phyloP scores from a whole-genome alignment of 1,139 yeast genomes.

The Suhomyces bribrorum region DNA sequence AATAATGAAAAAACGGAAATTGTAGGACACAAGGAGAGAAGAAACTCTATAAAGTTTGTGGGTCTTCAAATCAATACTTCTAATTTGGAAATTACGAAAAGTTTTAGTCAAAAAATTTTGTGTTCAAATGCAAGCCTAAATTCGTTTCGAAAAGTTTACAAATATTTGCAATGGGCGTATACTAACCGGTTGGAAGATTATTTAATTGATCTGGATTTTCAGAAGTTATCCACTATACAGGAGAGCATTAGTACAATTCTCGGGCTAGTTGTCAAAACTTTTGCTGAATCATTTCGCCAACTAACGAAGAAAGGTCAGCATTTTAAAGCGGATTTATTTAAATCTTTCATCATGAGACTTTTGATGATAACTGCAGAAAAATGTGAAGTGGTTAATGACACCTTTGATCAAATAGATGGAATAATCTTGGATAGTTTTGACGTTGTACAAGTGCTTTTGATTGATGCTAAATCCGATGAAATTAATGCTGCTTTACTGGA shows the following conservation, averaged over 20 bases:
- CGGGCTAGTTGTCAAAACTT: constrained; percentile 13
- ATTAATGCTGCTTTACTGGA: background rate
- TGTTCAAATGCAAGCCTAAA: constrained; percentile 15
- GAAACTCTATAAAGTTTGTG: constrained; percentile 27
- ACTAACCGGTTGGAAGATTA: constrained; percentile 14
- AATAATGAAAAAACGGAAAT: constrained; percentile 55
- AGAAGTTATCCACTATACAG: constrained; percentile 11
- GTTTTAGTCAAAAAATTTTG: constrained; percentile 13
- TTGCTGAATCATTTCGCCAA: constrained; percentile 1
- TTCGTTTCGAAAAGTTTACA: constrained; percentile 19
- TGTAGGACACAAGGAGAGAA: constrained; percentile 13
- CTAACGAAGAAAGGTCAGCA: constrained; percentile 4
- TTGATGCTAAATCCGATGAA: constrained; percentile 8
- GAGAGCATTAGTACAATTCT: constrained; percentile 12
- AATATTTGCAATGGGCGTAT: constrained; percentile 19
- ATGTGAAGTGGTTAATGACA: constrained; percentile 4
- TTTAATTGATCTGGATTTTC: constrained; percentile 15
- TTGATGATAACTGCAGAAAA: constrained; percentile 7
- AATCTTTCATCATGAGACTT: constrained; percentile 13
- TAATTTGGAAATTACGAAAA: constrained; percentile 17
- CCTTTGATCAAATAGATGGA: constrained; percentile 2
- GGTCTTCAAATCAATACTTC: constrained; percentile 32
- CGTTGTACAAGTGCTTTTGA: constrained; percentile 1
- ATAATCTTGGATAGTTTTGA: constrained; percentile 7
- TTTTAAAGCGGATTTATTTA: constrained; percentile 6